Percentiles rank a stretch among this genome's conserved stretches.
phyloP scores from a whole-genome alignment of 495 filamentous ascomycete genomes.

The Barbatosphaeria neglecta region DNA sequence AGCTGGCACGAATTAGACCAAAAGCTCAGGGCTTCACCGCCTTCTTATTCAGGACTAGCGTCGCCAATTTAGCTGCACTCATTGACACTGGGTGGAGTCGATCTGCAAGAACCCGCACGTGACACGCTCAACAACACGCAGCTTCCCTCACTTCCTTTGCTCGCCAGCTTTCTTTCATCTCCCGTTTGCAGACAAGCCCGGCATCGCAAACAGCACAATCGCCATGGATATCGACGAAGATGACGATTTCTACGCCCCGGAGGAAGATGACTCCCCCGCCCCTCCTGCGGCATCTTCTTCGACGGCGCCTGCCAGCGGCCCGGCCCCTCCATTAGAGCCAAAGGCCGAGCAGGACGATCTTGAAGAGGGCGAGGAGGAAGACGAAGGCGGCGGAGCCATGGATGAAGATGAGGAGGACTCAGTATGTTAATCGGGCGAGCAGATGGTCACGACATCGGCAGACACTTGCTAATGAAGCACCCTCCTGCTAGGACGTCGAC shows the following conservation, averaged over 20 bases:
- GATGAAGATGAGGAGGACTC: slow-evolving; percentile 57
- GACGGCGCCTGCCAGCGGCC: slow-evolving; percentile 1
- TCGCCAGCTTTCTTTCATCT: too few relatives aligned
- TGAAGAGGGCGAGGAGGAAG: slow-evolving; percentile 51
- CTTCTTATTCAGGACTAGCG: too few relatives aligned
- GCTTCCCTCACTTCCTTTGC: too few relatives aligned
- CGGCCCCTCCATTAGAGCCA: slow-evolving; percentile 3
- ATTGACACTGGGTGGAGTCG: too few relatives aligned
- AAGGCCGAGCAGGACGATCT: slow-evolving; percentile 34
- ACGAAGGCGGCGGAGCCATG: slow-evolving; percentile 61
- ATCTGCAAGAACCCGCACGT: background rate
- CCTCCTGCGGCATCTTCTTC: slow-evolving; percentile 10
- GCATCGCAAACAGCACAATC: background rate
- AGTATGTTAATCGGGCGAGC: slow-evolving; percentile 14
- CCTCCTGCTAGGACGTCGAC: slow-evolving; percentile 63
- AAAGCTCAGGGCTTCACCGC: too few relatives aligned
- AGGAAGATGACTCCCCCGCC: slow-evolving; percentile 24
- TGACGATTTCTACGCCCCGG: slow-evolving; percentile 55
- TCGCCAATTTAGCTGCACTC: too few relatives aligned
- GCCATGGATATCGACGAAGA: slow-evolving; percentile 60
- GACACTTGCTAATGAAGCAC: slow-evolving; percentile 8
- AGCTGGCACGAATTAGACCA: too few relatives aligned
- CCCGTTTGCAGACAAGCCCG: background rate
- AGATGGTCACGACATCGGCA: background rate
- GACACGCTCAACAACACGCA: background rate